phyloP scores from a whole-genome alignment of 2,329 filamentous ascomycete genomes.

The Mycosphaerella arachidis region DNA sequence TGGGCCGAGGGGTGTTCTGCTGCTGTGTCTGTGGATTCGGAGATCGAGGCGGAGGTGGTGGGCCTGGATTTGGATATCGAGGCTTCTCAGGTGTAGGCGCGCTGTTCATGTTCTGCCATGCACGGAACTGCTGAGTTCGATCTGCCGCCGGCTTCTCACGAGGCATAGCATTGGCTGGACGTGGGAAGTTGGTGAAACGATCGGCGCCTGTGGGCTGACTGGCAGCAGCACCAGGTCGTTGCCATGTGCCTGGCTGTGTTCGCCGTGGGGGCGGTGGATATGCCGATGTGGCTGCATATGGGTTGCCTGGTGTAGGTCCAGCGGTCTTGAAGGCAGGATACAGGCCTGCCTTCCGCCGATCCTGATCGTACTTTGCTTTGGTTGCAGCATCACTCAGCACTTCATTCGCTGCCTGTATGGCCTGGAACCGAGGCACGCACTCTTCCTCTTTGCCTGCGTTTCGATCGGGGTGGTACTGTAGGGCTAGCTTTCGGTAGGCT shows the following conservation, averaged over 20 bases:
- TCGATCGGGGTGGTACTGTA: slow-evolving; percentile 84
- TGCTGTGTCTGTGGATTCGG: slow-evolving; percentile 22
- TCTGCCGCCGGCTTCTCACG: slow-evolving; percentile 38
- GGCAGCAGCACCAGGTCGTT: slow-evolving; percentile 24
- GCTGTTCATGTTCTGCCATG: slow-evolving; percentile 48
- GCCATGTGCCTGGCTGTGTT: slow-evolving; percentile 37
- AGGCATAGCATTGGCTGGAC: slow-evolving; percentile 22
- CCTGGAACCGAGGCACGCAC: slow-evolving; percentile 76
- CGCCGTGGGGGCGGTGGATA: slow-evolving; percentile 43
- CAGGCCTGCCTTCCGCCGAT: slow-evolving; percentile 50
- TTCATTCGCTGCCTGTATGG: slow-evolving; percentile 82
- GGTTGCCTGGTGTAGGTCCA: slow-evolving; percentile 32
- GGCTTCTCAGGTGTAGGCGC: slow-evolving; percentile 31
- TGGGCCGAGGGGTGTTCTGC: slow-evolving; percentile 11
- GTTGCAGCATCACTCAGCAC: slow-evolving; percentile 59
- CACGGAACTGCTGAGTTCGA: slow-evolving; percentile 43
- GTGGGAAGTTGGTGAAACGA: slow-evolving; percentile 43
- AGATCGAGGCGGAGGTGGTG: slow-evolving; percentile 20
- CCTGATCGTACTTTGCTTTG: slow-evolving; percentile 59
- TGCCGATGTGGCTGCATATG: slow-evolving; percentile 38
- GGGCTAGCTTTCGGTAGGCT: slow-evolving; percentile 77
- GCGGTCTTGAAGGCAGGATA: slow-evolving; percentile 24
- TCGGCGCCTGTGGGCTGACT: slow-evolving; percentile 38
- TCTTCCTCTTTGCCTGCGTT: slow-evolving; percentile 79
- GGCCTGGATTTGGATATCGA: slow-evolving; percentile 10